Evolutionary conservation across 2,329 filamentous ascomycete genomes (phyloP).

Genomic region (Metarhizium rileyi): DNA sequence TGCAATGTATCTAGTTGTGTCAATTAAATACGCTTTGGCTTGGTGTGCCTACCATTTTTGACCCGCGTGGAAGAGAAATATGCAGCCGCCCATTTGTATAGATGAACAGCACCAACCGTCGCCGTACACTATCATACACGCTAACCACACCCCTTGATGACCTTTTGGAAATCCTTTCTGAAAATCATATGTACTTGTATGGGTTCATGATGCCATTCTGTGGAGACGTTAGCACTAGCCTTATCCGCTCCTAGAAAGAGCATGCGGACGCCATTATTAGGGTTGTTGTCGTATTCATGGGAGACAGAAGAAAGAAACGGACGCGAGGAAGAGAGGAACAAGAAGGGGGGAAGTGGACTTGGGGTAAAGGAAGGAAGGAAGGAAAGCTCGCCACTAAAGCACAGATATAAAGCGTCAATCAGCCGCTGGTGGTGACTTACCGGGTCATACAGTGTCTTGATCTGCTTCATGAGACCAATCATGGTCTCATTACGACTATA

Average conservation of each 20-base stretch:
- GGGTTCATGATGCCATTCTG: constrained; percentile 98
- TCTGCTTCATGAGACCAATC: constrained; percentile 85
- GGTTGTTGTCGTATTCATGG: background rate
- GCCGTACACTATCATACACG: background rate
- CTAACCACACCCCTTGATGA: background rate
- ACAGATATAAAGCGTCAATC: background rate
- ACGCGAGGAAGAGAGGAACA: background rate
- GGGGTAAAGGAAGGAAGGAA: constrained; percentile 2
- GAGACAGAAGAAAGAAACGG: background rate
- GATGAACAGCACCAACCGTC: background rate
- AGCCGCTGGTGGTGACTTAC: constrained; percentile 43
- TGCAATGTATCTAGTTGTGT: background rate
- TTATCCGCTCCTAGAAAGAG: constrained; percentile 4
- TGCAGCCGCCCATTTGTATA: background rate
- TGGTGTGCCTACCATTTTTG: background rate
- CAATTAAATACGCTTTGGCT: background rate
- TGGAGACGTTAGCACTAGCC: constrained; percentile 15
- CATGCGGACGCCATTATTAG: background rate
- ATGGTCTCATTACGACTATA: constrained; percentile 86
- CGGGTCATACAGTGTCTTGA: constrained; percentile 90
- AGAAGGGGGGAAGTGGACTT: constrained; percentile 5
- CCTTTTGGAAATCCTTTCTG: background rate
- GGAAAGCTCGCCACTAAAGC: background rate
- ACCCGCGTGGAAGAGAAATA: background rate
- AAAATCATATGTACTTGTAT: constrained; percentile 75